Evolutionary conservation across 495 filamentous ascomycete species (phyloP).

Genomic region (Penicillium egyptiacum): DNA sequence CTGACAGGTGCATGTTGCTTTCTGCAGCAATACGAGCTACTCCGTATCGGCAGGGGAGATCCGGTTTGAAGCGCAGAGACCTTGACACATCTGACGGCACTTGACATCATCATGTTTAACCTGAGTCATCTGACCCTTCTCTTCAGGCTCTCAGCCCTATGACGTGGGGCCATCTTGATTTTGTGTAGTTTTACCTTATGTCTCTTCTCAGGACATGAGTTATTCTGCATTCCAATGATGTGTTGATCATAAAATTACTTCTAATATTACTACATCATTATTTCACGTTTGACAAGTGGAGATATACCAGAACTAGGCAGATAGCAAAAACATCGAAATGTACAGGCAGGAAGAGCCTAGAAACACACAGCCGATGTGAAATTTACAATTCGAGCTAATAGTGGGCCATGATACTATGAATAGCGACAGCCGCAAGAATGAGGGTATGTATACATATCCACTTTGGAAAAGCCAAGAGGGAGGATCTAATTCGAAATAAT

Average conservation of each 20-base stretch:
- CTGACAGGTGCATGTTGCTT: conserved; percentile 3
- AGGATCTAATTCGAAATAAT: conserved; percentile 1
- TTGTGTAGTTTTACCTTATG: neutral
- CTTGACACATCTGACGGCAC: conserved; percentile 6
- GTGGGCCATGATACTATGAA: neutral
- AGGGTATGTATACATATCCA: neutral
- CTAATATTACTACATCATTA: neutral
- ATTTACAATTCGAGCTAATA: neutral
- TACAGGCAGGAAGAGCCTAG: neutral
- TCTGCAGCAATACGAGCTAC: neutral
- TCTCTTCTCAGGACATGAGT: neutral
- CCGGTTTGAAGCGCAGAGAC: conserved; percentile 5
- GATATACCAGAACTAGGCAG: neutral
- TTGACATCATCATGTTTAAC: conserved; percentile 9
- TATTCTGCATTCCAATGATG: too few species aligned
- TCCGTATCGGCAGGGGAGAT: neutral
- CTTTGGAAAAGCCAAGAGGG: conserved; percentile 4
- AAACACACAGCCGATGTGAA: neutral
- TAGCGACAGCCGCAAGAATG: neutral
- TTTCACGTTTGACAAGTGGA: neutral
- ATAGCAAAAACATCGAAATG: neutral
- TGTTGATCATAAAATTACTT: neutral
- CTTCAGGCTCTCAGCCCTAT: conserved; percentile 24
- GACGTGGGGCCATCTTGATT: conserved; percentile 19
- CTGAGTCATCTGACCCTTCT: conserved; percentile 5